Evolutionary conservation across 495 filamentous ascomycete species (phyloP).

Genomic region (Xylaria bambusicola): DNA sequence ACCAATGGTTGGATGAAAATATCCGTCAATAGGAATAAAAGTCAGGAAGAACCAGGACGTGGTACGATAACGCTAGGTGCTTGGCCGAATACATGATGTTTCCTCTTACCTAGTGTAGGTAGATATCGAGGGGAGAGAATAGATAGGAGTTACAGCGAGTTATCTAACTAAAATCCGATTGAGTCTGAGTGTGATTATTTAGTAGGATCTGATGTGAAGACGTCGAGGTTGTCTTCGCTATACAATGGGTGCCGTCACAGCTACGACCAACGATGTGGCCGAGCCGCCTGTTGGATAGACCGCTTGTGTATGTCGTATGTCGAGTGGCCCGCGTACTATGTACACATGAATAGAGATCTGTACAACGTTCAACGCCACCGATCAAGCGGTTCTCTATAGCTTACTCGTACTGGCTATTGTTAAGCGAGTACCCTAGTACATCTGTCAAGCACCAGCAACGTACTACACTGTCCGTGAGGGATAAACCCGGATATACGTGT

Average conservation of each 20-base stretch:
- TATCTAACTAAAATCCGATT: too few species aligned
- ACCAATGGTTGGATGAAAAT: not conserved
- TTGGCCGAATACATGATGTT: too few species aligned
- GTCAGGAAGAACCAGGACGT: not conserved
- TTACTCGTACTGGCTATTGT: not conserved
- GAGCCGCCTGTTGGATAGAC: not conserved
- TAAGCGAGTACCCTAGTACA: conserved; percentile 7
- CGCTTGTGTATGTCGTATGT: not conserved
- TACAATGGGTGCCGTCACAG: too few species aligned
- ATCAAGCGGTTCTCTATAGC: not conserved
- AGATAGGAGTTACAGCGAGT: too few species aligned
- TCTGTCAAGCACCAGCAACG: not conserved
- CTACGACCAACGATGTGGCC: not conserved
- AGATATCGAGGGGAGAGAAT: too few species aligned
- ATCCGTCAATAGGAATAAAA: not conserved
- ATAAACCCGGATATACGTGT: not conserved
- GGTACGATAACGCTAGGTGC: not conserved
- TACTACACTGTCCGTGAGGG: not conserved
- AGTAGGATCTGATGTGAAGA: too few species aligned
- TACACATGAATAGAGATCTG: not conserved
- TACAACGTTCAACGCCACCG: conserved; percentile 1
- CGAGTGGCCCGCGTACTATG: too few species aligned
- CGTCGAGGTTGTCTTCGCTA: too few species aligned
- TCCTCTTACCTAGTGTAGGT: too few species aligned
- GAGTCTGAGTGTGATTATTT: too few species aligned